Evolutionary conservation across 2,329 filamentous ascomycete species (phyloP).

Genomic region (Cladophialophora immunda): DNA sequence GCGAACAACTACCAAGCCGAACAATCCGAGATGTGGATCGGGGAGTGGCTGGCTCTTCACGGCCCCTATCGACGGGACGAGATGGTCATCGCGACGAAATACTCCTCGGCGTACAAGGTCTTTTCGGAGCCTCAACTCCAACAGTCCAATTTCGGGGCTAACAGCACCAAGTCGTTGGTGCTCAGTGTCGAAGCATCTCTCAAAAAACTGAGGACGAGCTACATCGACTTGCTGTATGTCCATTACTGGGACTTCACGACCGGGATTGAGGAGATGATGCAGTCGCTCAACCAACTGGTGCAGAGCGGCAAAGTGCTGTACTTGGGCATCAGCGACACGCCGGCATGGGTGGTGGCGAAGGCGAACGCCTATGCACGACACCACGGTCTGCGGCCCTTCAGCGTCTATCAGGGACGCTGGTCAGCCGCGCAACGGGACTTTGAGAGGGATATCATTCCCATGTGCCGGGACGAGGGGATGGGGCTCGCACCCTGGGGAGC

Average conservation of each 20-base stretch:
- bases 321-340: constrained; percentile 72
- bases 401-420: constrained; percentile 74
- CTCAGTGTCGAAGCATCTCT: constrained; percentile 46
- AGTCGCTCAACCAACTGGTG: constrained; percentile 70
- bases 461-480: constrained; percentile 70
- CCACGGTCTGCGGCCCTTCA: constrained; percentile 75
- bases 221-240: constrained; percentile 50
- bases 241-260: constrained; percentile 71
- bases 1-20: constrained; percentile 55
- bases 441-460: constrained; percentile 74
- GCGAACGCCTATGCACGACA: constrained; percentile 69
- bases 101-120: constrained; percentile 50
- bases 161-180: constrained; percentile 46
- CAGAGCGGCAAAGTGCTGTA: constrained; percentile 70
- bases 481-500: constrained; percentile 64
- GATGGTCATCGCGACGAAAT: constrained; percentile 66
- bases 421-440: constrained; percentile 69
- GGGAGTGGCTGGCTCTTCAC: constrained; percentile 60
- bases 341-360: constrained; percentile 68
- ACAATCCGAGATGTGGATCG: constrained; percentile 59
- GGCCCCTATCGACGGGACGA: constrained; percentile 54
- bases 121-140: constrained; percentile 29
- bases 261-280: constrained; percentile 73
- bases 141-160: constrained; percentile 55
- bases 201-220: constrained; percentile 47